These are phyloP conservation scores for Fusarium fracticaudum DNA, from an alignment of 2,329 filamentous ascomycete genomes.

Conservation along the genomic window DNA sequence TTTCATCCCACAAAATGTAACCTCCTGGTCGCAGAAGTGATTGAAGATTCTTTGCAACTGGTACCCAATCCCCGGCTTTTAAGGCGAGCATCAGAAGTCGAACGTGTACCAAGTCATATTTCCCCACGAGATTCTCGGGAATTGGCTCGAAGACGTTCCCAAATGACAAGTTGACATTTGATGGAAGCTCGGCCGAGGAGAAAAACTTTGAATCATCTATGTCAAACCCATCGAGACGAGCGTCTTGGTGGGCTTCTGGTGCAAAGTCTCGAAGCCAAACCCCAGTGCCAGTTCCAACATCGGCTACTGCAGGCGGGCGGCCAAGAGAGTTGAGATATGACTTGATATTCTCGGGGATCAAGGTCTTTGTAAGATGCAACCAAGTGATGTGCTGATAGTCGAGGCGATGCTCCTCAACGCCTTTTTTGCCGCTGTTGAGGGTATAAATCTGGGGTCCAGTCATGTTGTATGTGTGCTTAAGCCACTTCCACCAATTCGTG, in stretches of 20 bases:
- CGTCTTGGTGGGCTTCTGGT: background rate
- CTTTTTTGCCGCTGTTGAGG: constrained; percentile 4
- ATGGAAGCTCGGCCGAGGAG: accelerated
- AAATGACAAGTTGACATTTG: background rate
- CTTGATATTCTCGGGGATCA: background rate
- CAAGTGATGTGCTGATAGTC: background rate
- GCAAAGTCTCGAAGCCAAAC: constrained; percentile 1
- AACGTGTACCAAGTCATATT: constrained; percentile 6
- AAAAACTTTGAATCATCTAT: background rate
- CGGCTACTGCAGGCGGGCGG: background rate
- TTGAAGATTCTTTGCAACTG: background rate
- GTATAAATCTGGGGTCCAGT: background rate
- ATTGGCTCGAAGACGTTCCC: background rate
- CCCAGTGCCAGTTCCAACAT: constrained; percentile 2
- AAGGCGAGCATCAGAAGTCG: constrained; percentile 1
- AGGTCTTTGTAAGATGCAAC: background rate
- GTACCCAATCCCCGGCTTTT: background rate
- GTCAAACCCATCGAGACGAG: constrained; percentile 6
- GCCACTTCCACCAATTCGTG: no score
- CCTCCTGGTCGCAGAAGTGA: background rate
- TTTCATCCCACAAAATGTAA: constrained; percentile 8
- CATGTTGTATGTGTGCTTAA: background rate
- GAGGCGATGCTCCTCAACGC: constrained; percentile 6
- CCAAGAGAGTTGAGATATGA: background rate
- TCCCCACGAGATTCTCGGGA: background rate